phyloP scores from a whole-genome alignment of 2,329 filamentous ascomycete genomes.

The Stemphylium lycopersici region DNA sequence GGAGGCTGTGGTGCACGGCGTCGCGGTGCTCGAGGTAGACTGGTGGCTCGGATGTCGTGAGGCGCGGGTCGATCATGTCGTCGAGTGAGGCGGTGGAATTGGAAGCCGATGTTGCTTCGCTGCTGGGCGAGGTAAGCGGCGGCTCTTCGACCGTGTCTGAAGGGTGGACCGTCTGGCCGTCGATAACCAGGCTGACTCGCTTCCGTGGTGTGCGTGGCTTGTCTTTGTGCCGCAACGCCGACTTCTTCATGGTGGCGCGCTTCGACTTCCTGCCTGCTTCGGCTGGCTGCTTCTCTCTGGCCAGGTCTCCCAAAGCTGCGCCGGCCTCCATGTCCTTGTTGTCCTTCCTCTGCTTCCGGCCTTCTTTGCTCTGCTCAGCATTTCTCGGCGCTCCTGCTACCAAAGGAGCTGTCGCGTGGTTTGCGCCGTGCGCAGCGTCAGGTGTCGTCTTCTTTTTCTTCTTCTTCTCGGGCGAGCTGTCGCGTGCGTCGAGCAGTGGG shows the following conservation, averaged over 20 bases:
- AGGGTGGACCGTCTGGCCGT: constrained; percentile 47
- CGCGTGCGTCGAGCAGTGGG: constrained; percentile 44
- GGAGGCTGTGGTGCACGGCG: constrained; percentile 41
- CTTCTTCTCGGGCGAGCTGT: constrained; percentile 32
- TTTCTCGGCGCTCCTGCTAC: constrained; percentile 22
- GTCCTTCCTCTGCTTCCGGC: constrained; percentile 24
- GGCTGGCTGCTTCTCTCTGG: constrained; percentile 18
- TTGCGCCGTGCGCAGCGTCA: constrained; percentile 13
- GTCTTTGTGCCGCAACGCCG: constrained; percentile 38
- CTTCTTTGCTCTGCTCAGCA: constrained; percentile 31
- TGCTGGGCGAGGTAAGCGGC: constrained; percentile 36
- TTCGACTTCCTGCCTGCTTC: constrained; percentile 34
- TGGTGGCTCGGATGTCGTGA: constrained; percentile 21
- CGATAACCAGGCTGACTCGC: constrained; percentile 46
- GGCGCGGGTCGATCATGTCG: constrained; percentile 43
- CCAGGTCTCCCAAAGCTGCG: constrained; percentile 12
- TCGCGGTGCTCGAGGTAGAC: constrained; percentile 30
- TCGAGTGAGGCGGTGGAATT: constrained; percentile 40
- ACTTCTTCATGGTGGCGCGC: constrained; percentile 40
- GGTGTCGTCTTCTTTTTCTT: constrained; percentile 29
- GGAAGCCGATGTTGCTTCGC: constrained; percentile 38
- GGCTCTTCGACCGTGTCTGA: constrained; percentile 42
- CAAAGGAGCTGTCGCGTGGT: constrained; percentile 12
- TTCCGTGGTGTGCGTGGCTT: constrained; percentile 36
- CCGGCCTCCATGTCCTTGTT: constrained; percentile 23